Conservation (phyloP, 2,329 filamentous ascomycete species). For the Bertia moriformis region DNA sequence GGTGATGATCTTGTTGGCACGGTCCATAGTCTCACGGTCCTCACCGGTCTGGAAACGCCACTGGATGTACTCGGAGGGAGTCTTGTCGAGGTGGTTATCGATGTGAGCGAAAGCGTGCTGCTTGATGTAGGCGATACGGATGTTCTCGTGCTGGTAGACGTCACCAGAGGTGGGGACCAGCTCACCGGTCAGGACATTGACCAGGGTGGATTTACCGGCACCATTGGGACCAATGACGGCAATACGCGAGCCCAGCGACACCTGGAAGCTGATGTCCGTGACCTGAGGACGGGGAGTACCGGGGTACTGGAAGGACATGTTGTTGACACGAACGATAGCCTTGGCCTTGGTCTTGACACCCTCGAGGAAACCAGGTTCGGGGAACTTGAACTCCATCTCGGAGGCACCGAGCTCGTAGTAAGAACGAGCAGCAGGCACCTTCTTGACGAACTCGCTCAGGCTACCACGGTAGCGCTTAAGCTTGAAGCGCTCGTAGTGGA, state of each 20-base stretch:
- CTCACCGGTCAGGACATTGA: slow-evolving; percentile 98
- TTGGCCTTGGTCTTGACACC: slow-evolving; percentile 99
- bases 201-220: slow-evolving; percentile 96
- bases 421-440: slow-evolving; percentile 77
- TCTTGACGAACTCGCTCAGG: slow-evolving; percentile 86
- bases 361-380: slow-evolving; percentile 98
- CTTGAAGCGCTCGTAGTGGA: slow-evolving; percentile 99
- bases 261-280: slow-evolving; percentile 87
- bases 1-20: slow-evolving; percentile 99
- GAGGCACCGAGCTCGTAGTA: slow-evolving; percentile 98
- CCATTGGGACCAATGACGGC: slow-evolving; percentile 99
- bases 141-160: slow-evolving; percentile 99
- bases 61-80: slow-evolving; percentile 98
- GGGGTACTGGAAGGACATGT: slow-evolving; percentile 98
- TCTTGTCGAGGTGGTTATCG: slow-evolving; percentile 94
- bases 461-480: slow-evolving; percentile 97
- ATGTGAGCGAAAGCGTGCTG: slow-evolving; percentile 99
- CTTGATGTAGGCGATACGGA: slow-evolving; percentile 99
- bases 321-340: slow-evolving; percentile 93
- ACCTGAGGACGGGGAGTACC: slow-evolving; percentile 89
- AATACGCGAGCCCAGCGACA: slow-evolving; percentile 96
- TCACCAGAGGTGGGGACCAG: slow-evolving; percentile 91
- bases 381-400: slow-evolving; percentile 97
- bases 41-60: slow-evolving; percentile 99
- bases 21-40: slow-evolving; percentile 99